Evolutionary conservation across 768 basidiomycete species (phyloP), one percentile per base, ranked within the genome.

Genomic region (Boletus pseudo-olivaceus): DNA sequence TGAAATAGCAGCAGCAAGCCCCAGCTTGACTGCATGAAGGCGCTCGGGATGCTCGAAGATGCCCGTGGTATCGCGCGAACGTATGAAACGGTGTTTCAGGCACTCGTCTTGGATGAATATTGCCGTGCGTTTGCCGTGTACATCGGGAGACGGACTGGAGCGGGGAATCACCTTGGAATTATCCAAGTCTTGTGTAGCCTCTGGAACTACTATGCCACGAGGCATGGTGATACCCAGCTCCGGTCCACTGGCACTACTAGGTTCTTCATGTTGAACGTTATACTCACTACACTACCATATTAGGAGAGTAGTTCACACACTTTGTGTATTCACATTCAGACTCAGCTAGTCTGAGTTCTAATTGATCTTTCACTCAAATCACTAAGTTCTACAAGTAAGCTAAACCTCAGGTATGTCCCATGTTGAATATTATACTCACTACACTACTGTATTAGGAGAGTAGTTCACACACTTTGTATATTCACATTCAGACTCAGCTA

Each of bases 1-100:
- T 7, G 93, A 81, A 19, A 91, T 76, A 0, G 88, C 90, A 7
- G 88, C 88, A 3, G 93, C 80, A 8, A 97, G 76, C 2, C 95
- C 96, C 5, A 90, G 64, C 59, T 85, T 83, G 47, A 98, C 83
- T 0, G 94, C 94, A 46, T 87, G 82, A 27, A 98, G 74, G 23
- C 96, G 83, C 67, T 97, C 90, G 0, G 95, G 95, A 10, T 92
- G 80, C 67, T 98, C 96, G n/a, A 95, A 83, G 49, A 97, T 85
- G 42, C 77, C 75, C 1, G 89, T 90, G 0, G 76, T 75, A 15
- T 47, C 30, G 20, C 33, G 46, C 19, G 32, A 23, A 20, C 46
- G 46, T 33, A 47, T 34, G 46, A 47, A 47, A 26, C 20, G 33
- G 46, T 47, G 46, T 54, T 82, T 74, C 17, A 84, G 76, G 65